Evolutionary conservation across 2,329 filamentous ascomycete species (phyloP), one percentile per base, ranked within the genome.

Genomic region (Fusarium sp.): DNA sequence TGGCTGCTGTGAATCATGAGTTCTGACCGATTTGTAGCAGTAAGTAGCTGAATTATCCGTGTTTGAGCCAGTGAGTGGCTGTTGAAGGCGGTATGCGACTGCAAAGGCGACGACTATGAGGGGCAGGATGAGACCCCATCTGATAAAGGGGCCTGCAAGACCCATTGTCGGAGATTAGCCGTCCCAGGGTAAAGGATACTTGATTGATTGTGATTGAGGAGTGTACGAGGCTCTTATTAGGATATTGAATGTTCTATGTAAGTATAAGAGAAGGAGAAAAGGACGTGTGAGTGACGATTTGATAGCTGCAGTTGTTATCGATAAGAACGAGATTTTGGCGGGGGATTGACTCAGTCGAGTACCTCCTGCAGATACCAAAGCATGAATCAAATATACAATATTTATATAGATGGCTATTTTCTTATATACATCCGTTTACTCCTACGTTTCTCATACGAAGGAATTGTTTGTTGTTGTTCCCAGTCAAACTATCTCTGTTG

Each of bases 1-100:
- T 0, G 80, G 75, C 7, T 75, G 62, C 1, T 70, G 66, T 2
- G 72, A 58, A 24, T 78, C 72, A 19, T 78, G 74, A 0, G 79
- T 79, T 35, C 73, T 69, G 25, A 81, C 56, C 38, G 72, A 65
- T 4, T 72, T 71, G 63, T 81, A 81, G 74, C 79, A 81, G 64
- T 76, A 73, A 3, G 73, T 77, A 2, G 53, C 51, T 11, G 53
- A 9, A 9, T 58, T 36, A 34, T 56, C 32, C 11, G 39, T 42
- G 40, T 41, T 48, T 7, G 43, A 28, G 32, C 40, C 41, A 53
- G 42, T 61, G 35, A 69, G 57, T 38, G 71, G 64, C 22, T 72
- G 71, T 43, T 73, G 68, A 43, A 72, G 64, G 43, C 65, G 70
- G 39, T 73, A 65, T 19, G 72, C 72, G 10, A 77, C 70, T n/a